Base-by-base conservation (phyloP, 2,329 filamentous ascomycete species). In the Coniochaeta sp. region DNA sequence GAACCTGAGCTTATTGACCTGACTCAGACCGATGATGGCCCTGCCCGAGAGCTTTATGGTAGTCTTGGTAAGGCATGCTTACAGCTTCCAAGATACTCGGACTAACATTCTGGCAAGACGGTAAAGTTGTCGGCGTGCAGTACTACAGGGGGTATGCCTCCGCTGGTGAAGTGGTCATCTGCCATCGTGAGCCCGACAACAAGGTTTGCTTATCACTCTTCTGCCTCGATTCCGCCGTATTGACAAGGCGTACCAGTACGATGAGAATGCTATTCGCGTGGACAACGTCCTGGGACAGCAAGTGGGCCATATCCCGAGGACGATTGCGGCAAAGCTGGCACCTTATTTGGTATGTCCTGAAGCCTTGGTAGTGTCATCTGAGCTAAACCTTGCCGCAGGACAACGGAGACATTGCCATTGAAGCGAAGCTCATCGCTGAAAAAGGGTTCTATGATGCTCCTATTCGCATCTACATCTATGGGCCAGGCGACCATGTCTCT, bases 261-360 rank as follows among this genome's bases (percentile, higher is more conserved):
- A 95, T 69, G 63, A 65, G 6, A 95, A 95, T 73, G 91, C 91
- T 0, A 91, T 96, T 60, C 83, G 85, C 5, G 84, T 96, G 1
- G 81, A 89, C 66, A 96, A 95, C 71, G 89, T 93, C 16, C 82
- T 89, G 68, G 82, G 85, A 17, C 71, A 73, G 8, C 91, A 96
- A 67, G 90, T 96, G 66, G 91, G 91, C 0, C 91, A 96, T 72
- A 78, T 96, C 44, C 88, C 89, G 7, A 79, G 84, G 14, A 78
- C 74, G 1, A 69, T 91, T 24, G 90, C 87, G 0, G 75, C 79
- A n/a, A 93, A 89, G 71, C 75, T 96, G 58, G 86, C 90, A 0
- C 83, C 81, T 1, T 91, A 90, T 69, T 79, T 96, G 69, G 87
- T 88, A 72, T 67, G 77, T 67, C 16, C 34, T 6, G 7, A 24